phyloP scores from a whole-genome alignment of 805 yeast species.

The Pichia exigua region DNA sequence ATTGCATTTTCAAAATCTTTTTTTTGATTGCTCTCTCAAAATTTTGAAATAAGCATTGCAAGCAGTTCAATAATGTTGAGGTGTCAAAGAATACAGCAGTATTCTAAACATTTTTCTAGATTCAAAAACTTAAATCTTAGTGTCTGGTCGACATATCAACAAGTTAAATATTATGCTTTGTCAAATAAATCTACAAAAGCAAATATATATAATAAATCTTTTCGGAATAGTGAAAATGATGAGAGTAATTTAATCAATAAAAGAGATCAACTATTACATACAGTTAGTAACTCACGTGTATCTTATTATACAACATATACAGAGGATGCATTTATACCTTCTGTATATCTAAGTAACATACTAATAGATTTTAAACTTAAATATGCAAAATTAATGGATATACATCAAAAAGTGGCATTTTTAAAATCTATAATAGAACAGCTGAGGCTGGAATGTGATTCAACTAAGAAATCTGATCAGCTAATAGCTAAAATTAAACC shows the following conservation, averaged over 20 bases:
- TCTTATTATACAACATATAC: neutral
- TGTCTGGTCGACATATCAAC: neutral
- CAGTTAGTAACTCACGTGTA: neutral
- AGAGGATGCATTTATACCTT: neutral
- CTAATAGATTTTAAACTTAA: slow-evolving; percentile 1
- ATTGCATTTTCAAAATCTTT: too few relatives aligned
- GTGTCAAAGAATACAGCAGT: neutral
- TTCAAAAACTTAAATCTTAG: neutral
- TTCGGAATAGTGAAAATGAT: neutral
- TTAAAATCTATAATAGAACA: neutral
- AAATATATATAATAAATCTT: neutral
- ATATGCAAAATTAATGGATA: neutral
- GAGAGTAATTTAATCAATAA: neutral
- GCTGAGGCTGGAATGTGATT: neutral
- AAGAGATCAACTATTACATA: neutral
- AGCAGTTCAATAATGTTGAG: neutral
- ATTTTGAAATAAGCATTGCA: neutral
- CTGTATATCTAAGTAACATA: neutral
- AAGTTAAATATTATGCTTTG: neutral
- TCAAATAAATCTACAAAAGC: neutral
- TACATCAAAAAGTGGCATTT: neutral
- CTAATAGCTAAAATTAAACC: neutral
- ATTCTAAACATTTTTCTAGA: neutral
- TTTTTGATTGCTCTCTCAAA: too few relatives aligned
- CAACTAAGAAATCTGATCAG: neutral